A percentile compares a stretch with the other conserved stretches of the same genome.
Conservation (phyloP, 495 filamentous ascomycete genomes). For the Aspergillus leporis region DNA sequence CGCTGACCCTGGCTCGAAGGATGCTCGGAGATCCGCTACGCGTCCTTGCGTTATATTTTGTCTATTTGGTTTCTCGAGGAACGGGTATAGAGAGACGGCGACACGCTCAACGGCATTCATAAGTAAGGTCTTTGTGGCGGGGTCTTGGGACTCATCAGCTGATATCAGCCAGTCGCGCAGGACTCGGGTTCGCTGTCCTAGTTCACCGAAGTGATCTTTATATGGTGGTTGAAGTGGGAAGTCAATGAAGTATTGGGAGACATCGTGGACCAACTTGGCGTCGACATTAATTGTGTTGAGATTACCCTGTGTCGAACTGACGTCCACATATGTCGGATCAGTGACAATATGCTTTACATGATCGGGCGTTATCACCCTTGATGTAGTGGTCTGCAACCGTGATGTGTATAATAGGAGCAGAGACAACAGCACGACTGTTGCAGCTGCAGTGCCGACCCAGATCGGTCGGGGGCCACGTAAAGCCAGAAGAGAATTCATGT, state of each 20-base stretch:
- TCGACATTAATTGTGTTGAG: not conserved
- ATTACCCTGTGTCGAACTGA: not conserved
- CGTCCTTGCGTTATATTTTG: not conserved
- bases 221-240: conserved; percentile 10
- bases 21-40: conserved; percentile 4
- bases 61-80: not conserved
- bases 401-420: not conserved
- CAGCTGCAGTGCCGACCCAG: not conserved
- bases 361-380: not conserved
- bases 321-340: not conserved
- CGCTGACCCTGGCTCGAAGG: not conserved
- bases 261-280: not conserved
- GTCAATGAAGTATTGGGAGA: conserved; percentile 13
- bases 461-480: not conserved
- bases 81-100: conserved; percentile 3
- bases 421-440: not conserved
- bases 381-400: not conserved
- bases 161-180: conserved; percentile 7
- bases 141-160: not conserved
- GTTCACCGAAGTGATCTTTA: conserved; percentile 13
- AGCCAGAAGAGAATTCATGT: not conserved
- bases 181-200: conserved; percentile 10
- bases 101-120: conserved; percentile 3
- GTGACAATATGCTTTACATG: not conserved
- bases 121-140: conserved; percentile 1